Percentiles rank a stretch among this genome's conserved stretches.
Conservation (phyloP, 306 rosid genomes). For the Ziziphus jujuba region DNA sequence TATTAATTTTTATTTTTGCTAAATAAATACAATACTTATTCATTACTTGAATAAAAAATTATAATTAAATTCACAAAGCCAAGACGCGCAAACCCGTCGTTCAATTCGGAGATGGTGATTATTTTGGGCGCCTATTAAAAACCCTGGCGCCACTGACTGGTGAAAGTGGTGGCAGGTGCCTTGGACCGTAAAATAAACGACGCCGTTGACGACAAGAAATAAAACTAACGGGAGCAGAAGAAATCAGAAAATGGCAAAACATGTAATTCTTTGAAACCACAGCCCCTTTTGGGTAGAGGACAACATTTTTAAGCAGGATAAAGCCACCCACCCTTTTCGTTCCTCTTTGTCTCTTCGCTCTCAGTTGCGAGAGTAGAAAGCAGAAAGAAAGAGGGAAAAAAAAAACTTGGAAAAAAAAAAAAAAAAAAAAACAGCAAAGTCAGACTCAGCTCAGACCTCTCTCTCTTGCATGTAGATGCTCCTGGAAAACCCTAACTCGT, state of each 20-base stretch:
- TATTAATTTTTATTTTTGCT: too few species aligned
- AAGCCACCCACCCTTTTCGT: slow-evolving; percentile 32
- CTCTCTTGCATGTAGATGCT: slow-evolving; percentile 43
- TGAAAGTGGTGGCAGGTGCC: neutral
- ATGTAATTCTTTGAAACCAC: slow-evolving; percentile 24
- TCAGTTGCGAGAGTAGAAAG: slow-evolving; percentile 1
- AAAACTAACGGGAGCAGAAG: neutral
- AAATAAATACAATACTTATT: too few species aligned
- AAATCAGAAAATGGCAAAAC: slow-evolving; percentile 4
- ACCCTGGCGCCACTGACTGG: too few species aligned
- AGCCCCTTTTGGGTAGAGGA: slow-evolving; percentile 34
- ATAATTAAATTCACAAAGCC: too few species aligned
- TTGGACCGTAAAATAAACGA: neutral
- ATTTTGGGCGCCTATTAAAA: too few species aligned
- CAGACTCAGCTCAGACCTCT: slow-evolving; percentile 16
- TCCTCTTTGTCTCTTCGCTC: slow-evolving; percentile 9
- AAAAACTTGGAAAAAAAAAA: neutral
- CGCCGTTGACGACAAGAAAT: too few species aligned
- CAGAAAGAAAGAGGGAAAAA: neutral
- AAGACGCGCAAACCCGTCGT: too few species aligned
- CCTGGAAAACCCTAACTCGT: slow-evolving; percentile 29
- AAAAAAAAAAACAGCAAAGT: neutral
- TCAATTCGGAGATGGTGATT: too few species aligned
- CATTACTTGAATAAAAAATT: too few species aligned
- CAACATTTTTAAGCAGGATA: slow-evolving; percentile 32